phyloP scores from a whole-genome alignment of 2,329 filamentous ascomycete species.

The Metarhizium robertsii region DNA sequence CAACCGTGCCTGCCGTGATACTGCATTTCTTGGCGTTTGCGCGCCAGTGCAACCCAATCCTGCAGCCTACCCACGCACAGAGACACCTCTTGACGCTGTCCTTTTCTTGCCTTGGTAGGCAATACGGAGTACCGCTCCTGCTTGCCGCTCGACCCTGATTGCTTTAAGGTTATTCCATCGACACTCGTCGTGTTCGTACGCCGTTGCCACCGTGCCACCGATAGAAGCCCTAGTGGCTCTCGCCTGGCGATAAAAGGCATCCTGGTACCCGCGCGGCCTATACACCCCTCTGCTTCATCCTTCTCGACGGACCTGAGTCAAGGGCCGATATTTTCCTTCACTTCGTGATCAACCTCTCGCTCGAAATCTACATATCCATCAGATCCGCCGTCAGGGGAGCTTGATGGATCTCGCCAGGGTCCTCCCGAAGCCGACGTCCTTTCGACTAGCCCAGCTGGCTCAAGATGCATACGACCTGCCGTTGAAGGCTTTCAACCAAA shows the following conservation, averaged over 20 bases:
- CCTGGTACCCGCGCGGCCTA: neutral
- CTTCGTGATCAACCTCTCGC: neutral
- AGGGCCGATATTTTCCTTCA: neutral
- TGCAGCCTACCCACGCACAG: neutral
- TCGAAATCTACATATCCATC: neutral
- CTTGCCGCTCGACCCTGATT: slow-evolving; percentile 1
- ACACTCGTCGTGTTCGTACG: neutral
- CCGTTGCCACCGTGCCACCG: neutral
- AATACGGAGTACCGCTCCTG: neutral
- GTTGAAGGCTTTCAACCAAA: slow-evolving; percentile 27
- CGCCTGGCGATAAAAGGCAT: neutral
- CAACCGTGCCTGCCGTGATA: neutral
- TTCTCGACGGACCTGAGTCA: neutral
- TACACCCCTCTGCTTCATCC: neutral
- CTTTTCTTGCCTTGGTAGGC: neutral
- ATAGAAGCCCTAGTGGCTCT: neutral
- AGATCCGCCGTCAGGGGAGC: neutral
- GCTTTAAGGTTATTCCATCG: slow-evolving; percentile 10
- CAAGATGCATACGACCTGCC: slow-evolving; percentile 32
- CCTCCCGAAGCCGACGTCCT: slow-evolving; percentile 33
- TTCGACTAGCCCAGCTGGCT: slow-evolving; percentile 30
- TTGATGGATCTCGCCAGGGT: slow-evolving; percentile 28
- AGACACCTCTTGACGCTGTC: neutral
- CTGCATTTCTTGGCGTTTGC: slow-evolving; percentile 4
- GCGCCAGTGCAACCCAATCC: neutral